Percentiles rank a stretch among this genome's conserved stretches.
Evolutionary conservation across 805 yeast genomes (phyloP).

Genomic region (Jamesozyma hellenica): DNA sequence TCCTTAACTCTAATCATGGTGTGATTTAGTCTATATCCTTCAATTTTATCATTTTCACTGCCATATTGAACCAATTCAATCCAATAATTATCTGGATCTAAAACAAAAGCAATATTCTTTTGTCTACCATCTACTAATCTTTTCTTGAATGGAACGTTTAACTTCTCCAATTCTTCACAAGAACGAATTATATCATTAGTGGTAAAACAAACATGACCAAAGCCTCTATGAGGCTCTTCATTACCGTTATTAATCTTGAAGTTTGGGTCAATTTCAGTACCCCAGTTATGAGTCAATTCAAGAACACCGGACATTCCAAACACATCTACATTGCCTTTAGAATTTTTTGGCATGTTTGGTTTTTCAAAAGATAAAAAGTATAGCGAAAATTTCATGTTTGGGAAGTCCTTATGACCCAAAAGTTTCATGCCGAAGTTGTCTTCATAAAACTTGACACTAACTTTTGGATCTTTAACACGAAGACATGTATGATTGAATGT

Average conservation of each 20-base stretch:
- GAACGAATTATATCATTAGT: conserved; percentile 65
- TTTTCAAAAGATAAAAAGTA: conserved; percentile 50
- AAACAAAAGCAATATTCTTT: conserved; percentile 83
- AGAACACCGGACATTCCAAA: conserved; percentile 48
- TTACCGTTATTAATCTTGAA: conserved; percentile 73
- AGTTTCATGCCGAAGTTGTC: conserved; percentile 65
- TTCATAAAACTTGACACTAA: conserved; percentile 62
- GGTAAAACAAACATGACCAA: conserved; percentile 86
- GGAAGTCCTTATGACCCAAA: conserved; percentile 41
- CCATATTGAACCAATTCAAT: conserved; percentile 69
- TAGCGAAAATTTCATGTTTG: conserved; percentile 50
- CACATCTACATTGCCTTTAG: conserved; percentile 30
- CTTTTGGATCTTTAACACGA: conserved; percentile 72
- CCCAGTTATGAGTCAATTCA: conserved; percentile 76
- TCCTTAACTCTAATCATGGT: conserved; percentile 90
- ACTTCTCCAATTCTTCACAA: conserved; percentile 47
- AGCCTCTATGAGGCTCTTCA: conserved; percentile 74
- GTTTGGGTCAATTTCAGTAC: conserved; percentile 47
- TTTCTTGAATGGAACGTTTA: conserved; percentile 72
- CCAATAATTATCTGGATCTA: conserved; percentile 98
- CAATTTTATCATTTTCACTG: conserved; percentile 35
- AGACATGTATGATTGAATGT: conserved; percentile 61
- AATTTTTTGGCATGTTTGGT: conserved; percentile 27
- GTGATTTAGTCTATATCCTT: conserved; percentile 54
- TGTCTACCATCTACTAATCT: conserved; percentile 84